Conservation (phyloP, 2,329 filamentous ascomycete species). For the Cryphonectria naterciae region DNA sequence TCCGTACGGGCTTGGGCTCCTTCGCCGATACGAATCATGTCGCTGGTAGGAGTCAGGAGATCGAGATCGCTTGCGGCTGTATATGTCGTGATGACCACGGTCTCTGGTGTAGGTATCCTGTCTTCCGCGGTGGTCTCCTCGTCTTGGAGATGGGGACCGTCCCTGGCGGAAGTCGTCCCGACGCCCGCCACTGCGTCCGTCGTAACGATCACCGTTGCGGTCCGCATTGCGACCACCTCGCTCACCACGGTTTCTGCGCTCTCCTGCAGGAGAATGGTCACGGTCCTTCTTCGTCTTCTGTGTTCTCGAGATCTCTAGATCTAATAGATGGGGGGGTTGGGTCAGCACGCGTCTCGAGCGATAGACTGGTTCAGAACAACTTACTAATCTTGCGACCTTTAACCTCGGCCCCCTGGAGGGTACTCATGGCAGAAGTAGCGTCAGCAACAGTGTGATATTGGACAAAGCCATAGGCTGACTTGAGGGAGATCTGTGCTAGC, state of each 20-base stretch:
- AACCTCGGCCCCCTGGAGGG: constrained; percentile 79
- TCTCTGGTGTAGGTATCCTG: constrained; percentile 57
- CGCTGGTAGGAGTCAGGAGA: constrained; percentile 61
- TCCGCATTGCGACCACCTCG: constrained; percentile 50
- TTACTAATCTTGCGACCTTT: constrained; percentile 92
- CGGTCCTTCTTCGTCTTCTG: constrained; percentile 71
- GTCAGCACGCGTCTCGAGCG: constrained; percentile 35
- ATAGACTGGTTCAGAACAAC: constrained; percentile 41
- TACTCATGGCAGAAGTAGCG: constrained; percentile 74
- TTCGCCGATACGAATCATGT: constrained; percentile 62
- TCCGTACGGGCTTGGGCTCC: constrained; percentile 70
- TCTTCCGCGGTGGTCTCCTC: constrained; percentile 57
- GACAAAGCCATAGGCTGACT: constrained; percentile 95
- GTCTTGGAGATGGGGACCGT: constrained; percentile 62
- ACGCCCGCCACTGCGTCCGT: constrained; percentile 53
- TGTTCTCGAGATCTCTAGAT: constrained; percentile 86
- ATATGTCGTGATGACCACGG: constrained; percentile 45
- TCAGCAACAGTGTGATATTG: constrained; percentile 82
- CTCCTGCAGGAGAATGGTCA: constrained; percentile 57
- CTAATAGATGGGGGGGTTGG: constrained; percentile 46
- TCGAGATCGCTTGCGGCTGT: constrained; percentile 60
- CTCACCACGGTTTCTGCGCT: constrained; percentile 49
- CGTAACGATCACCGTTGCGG: constrained; percentile 51
- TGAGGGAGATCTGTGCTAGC: constrained; percentile 92
- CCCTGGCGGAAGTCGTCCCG: constrained; percentile 67